Base-by-base conservation (phyloP, 1,139 yeast species). In the Suhomyces choctaworum region DNA sequence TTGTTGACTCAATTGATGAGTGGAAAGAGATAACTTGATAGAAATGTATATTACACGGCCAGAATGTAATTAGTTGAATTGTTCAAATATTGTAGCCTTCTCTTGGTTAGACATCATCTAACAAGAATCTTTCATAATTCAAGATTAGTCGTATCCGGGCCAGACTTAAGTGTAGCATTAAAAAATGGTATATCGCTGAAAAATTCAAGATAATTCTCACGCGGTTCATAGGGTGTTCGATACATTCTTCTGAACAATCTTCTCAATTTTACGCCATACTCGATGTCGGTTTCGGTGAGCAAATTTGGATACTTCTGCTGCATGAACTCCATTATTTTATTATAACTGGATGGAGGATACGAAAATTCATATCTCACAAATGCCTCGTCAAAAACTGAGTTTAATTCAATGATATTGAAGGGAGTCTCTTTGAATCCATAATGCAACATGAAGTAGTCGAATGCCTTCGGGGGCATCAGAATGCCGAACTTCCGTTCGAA, bases 1-100 rank as follows among this genome's bases (percentile, higher is more conserved):
- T 66, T 83, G 48, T 66, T 82, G 47, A 80, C 77, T 33, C 90
- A 82, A 54, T 66, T 82, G 52, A 78, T 82, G 76, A 78, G 80
- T 46, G 86, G 87, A 22, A 81, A 81, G 59, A 78, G 65, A 49
- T 66, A 51, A 46, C 17, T 11, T 23, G 11, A 23, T 29, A 23
- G 12, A 12, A n/a, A n/a, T n/a, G n/a, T n/a, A n/a, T n/a, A n/a
- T n/a, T n/a, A n/a, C n/a, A 21, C 10, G 19, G 17, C 4, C 11
- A 15, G 19, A 19, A 19, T 7, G 7, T 9, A 9, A 19, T 7
- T 19, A 19, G 21, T 7, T 7, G 8, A 7, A 19, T 7, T 17
- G 16, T n/a, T 25, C 25, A 29, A 14, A 16, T 29, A 22, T 11
- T 16, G 13, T n/a, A 17, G n/a, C n/a, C n/a, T n/a, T n/a, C n/a